Percentiles rank a stretch among this genome's conserved stretches.
phyloP scores from a whole-genome alignment of 2,329 filamentous ascomycete genomes.

The Hypoxylon sp. region DNA sequence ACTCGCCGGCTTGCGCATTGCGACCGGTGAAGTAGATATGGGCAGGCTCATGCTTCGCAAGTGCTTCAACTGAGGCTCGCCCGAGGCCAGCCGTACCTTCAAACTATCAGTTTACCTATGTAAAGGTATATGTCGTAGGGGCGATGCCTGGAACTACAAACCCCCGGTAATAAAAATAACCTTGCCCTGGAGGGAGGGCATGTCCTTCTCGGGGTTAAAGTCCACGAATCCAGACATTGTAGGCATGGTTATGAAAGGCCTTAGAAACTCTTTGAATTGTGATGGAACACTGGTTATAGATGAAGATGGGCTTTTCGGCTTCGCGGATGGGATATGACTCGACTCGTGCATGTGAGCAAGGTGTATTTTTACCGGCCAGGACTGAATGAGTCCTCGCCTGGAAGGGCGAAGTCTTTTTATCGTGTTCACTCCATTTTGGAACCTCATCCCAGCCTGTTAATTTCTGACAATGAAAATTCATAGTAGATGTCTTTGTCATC shows the following conservation, averaged over 20 bases:
- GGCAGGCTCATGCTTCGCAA: constrained; percentile 62
- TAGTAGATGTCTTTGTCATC: neutral
- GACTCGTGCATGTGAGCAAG: neutral
- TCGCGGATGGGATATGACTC: neutral
- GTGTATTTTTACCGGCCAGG: neutral
- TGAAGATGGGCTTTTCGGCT: neutral
- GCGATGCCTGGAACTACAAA: constrained; percentile 21
- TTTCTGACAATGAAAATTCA: neutral
- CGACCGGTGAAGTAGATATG: constrained; percentile 70
- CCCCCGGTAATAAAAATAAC: constrained; percentile 62
- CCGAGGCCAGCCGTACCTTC: constrained; percentile 61
- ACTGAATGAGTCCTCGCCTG: neutral
- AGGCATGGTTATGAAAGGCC: constrained; percentile 25
- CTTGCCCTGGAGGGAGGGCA: constrained; percentile 58
- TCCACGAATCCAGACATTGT: constrained; percentile 39
- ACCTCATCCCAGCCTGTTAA: neutral
- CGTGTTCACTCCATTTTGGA: neutral
- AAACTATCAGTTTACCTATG: neutral
- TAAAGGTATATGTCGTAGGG: neutral
- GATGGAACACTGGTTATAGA: neutral
- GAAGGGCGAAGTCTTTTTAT: constrained; percentile 13
- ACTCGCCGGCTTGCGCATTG: constrained; percentile 60
- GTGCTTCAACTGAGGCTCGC: constrained; percentile 58
- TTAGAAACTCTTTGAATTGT: neutral
- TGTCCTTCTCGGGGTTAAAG: constrained; percentile 55